Conservation (phyloP, 768 basidiomycete species). For the Phanerochaete carnosa region DNA sequence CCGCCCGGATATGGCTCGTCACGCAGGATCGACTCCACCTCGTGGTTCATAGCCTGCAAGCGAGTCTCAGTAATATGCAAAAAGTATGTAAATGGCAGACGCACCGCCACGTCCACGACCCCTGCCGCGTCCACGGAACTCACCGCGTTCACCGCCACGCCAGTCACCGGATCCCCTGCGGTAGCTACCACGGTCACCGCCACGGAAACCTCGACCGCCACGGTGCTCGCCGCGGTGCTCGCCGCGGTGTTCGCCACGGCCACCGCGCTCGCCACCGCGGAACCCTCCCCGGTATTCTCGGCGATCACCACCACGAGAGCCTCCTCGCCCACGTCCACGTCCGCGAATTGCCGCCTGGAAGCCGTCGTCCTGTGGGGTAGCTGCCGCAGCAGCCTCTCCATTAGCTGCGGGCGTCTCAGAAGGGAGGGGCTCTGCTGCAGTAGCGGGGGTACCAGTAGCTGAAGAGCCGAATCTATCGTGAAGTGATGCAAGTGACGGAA, state of each 20-base stretch:
- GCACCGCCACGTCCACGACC: conserved; percentile 28
- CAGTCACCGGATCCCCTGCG: conserved; percentile 26
- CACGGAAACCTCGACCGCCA: conserved; percentile 14
- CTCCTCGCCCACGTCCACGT: conserved; percentile 32
- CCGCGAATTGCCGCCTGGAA: conserved; percentile 35
- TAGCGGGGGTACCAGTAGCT: conserved; percentile 62
- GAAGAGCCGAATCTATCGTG: conserved; percentile 78
- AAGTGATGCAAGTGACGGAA: conserved; percentile 74
- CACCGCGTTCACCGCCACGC: conserved; percentile 22
- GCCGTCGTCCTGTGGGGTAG: conserved; percentile 49
- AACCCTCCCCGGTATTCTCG: conserved; percentile 24
- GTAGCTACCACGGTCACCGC: conserved; percentile 12
- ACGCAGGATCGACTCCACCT: conserved; percentile 15
- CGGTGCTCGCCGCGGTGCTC: conserved; percentile 24
- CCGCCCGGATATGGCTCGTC: background rate
- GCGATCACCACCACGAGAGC: conserved; percentile 30
- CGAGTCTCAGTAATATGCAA: background rate
- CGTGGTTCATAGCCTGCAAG: conserved; percentile 18
- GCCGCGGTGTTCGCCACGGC: conserved; percentile 18
- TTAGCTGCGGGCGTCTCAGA: conserved; percentile 23
- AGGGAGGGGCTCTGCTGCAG: conserved; percentile 27
- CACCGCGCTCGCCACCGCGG: conserved; percentile 24
- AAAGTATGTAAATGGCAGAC: background rate
- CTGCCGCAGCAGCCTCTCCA: conserved; percentile 43
- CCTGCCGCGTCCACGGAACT: conserved; percentile 26